Evolutionary conservation across 2,329 filamentous ascomycete genomes (phyloP), one percentile per base, ranked within the genome.

Genomic region (Cladophialophora exuberans): DNA sequence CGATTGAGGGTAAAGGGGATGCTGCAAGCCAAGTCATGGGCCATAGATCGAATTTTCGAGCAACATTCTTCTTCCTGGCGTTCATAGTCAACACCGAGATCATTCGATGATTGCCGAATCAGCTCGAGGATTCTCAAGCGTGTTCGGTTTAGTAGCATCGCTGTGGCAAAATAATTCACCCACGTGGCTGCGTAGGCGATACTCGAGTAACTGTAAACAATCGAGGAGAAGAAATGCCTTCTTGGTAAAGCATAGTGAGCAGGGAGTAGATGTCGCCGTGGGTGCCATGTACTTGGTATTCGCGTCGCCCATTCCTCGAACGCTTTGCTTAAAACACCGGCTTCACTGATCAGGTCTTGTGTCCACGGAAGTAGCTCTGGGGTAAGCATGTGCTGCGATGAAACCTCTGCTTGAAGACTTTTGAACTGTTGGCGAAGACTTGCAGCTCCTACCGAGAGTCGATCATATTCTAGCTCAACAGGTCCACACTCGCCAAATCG

Each of bases 401-500:
- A 10, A 36, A 30, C 17, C 59, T 26, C 4, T 44, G 35, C 44
- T 56, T 52, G 28, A 25, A 22, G 4, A 6, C n/a, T 2, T 42
- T 30, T 33, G 6, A 44, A 28, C 17, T 57, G 52, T 33, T 54
- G 35, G 6, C 57, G 65, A 7, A 67, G 45, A 33, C 59, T 62
- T 11, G 59, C 54, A 11, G 64, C 57, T 45, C 57, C 57, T 4
- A 66, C 58, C 18, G 64, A 9, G 11, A 70, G 63, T 23, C 57
- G 38, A 54, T 70, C 68, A 54, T 67, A 69, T 13, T 63, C 62
- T 31, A 68, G 57, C 31, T 68, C 67, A n/a, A 63, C n/a, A n/a
- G n/a, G 35, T 4, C 61, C 63, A n/a, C 46, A 13, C 52, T 71
- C 69, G 39, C 67, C 66, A 56, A 67, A 71, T 4, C 6, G n/a